These are phyloP conservation scores for Dimargaris cristalligena DNA, from an alignment of 192 early-diverging fungal species.

Conservation along the genomic window DNA sequence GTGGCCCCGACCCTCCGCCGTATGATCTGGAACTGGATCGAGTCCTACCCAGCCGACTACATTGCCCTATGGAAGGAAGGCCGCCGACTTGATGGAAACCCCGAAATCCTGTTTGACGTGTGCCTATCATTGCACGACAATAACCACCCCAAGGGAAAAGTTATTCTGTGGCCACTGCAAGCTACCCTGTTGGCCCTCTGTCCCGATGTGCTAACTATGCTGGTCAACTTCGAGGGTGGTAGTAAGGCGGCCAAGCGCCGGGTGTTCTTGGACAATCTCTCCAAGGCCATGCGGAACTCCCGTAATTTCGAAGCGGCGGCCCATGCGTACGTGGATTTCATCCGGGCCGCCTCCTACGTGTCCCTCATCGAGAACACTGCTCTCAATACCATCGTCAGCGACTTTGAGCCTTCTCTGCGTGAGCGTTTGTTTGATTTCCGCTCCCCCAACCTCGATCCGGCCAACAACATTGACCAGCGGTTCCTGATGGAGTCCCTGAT, in stretches of 20 bases:
- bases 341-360: conserved; percentile 52
- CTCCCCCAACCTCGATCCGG: conserved; percentile 26
- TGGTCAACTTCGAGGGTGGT: conserved; percentile 10
- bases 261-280: conserved; percentile 32
- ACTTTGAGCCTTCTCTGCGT: conserved; percentile 35
- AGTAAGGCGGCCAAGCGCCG: conserved; percentile 16
- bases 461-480: conserved; percentile 58
- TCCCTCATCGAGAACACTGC: conserved; percentile 40
- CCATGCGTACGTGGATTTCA: conserved; percentile 58
- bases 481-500: conserved; percentile 58
- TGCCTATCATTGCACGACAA: conserved; percentile 44
- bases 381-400: conserved; percentile 41
- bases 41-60: conserved; percentile 70
- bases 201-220: conserved; percentile 37
- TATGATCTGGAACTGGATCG: conserved; percentile 87
- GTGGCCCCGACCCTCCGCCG: conserved; percentile 58
- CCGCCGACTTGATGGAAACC: conserved; percentile 40
- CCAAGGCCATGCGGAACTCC: conserved; percentile 31
- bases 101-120: conserved; percentile 62
- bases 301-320: conserved; percentile 46
- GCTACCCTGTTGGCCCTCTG: conserved; percentile 71
- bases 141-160: conserved; percentile 36
- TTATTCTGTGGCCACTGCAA: conserved; percentile 74
- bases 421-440: conserved; percentile 47
- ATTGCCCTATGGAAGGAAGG: conserved; percentile 49